Conservation (phyloP, 345 rosid species). For the Pistacia atlantica region DNA sequence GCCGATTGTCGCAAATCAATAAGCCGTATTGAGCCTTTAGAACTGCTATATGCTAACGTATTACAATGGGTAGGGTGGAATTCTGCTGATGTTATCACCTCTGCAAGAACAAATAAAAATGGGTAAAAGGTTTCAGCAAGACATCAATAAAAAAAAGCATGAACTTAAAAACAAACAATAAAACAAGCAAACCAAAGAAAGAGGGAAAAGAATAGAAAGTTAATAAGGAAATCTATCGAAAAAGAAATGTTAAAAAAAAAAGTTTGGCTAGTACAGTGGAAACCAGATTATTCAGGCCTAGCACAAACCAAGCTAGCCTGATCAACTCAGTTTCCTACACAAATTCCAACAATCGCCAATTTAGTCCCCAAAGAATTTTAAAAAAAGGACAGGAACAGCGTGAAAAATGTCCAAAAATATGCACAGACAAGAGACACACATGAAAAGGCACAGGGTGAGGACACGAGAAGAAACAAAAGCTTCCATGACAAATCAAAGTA, state of each 20-base stretch:
- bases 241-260: not conserved
- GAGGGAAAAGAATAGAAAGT: not conserved
- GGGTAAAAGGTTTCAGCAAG: constrained; percentile 9
- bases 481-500: not conserved
- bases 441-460: not conserved
- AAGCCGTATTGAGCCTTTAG: constrained; percentile 95
- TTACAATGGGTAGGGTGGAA: constrained; percentile 97
- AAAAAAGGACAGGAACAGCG: not conserved
- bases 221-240: not conserved
- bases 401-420: not conserved
- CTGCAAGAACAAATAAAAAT: constrained; percentile 47
- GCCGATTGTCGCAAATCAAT: constrained; percentile 99
- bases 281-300: not conserved
- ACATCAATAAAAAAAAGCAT: not conserved
- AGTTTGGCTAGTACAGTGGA: not conserved
- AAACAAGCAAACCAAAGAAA: not conserved
- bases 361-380: not conserved
- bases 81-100: constrained; percentile 99
- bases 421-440: not conserved
- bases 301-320: not conserved
- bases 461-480: not conserved
- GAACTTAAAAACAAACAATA: not conserved
- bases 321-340: not conserved
- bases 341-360: not conserved
- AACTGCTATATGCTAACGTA: constrained; percentile 95